Conservation (phyloP, 108 stramenopile species). For the Cylindrotheca closterium region DNA sequence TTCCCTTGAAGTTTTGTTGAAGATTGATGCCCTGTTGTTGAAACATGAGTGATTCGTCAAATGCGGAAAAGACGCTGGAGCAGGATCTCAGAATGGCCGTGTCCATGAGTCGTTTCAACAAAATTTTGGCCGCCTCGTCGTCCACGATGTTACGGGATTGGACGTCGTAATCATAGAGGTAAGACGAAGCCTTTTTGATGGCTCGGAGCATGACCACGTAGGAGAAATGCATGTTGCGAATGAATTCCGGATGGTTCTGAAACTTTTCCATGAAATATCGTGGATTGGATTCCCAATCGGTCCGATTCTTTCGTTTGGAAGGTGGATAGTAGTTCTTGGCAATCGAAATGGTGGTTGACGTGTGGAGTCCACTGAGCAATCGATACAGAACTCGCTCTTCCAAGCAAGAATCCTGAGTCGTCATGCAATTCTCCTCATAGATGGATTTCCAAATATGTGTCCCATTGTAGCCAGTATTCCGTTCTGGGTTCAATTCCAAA, state of each 20-base stretch:
- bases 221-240: conserved; percentile 93
- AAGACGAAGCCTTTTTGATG: conserved; percentile 71
- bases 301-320: conserved; percentile 73
- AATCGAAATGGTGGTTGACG: conserved; percentile 86
- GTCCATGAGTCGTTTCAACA: conserved; percentile 73
- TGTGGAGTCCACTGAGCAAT: conserved; percentile 85
- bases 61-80: conserved; percentile 83
- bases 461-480: conserved; percentile 95
- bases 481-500: conserved; percentile 85
- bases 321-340: conserved; percentile 91
- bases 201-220: conserved; percentile 91
- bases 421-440: conserved; percentile 91
- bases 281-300: conserved; percentile 81
- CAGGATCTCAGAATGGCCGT: conserved; percentile 77
- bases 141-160: conserved; percentile 80
- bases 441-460: conserved; percentile 90
- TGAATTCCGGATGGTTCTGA: conserved; percentile 73
- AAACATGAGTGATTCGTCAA: conserved; percentile 95
- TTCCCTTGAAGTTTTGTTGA: conserved; percentile 87
- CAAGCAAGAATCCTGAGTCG: conserved; percentile 62
- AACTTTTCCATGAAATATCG: conserved; percentile 85
- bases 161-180: conserved; percentile 77
- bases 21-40: conserved; percentile 49
- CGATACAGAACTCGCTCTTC: conserved; percentile 93
- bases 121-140: conserved; percentile 70